These are phyloP conservation scores for Acacia melanoxylon DNA, from an alignment of 306 rosid species.

Conservation along the genomic window DNA sequence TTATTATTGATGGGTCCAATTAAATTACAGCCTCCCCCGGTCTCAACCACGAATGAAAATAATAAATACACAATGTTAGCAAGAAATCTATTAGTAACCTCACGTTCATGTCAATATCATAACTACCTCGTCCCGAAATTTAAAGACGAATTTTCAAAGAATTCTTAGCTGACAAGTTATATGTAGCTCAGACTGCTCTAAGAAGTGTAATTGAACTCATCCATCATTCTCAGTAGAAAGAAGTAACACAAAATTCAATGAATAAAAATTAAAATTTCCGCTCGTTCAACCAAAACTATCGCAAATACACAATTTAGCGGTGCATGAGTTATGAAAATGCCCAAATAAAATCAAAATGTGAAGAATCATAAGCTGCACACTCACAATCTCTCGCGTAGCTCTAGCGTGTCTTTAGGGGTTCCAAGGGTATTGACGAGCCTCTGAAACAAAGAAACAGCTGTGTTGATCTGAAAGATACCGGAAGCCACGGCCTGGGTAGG, in stretches of 20 bases:
- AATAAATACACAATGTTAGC: not conserved
- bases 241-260: slow-evolving; percentile 14
- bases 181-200: not conserved
- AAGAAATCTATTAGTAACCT: not conserved
- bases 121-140: not conserved
- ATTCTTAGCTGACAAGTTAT: not conserved
- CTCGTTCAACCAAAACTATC: not conserved
- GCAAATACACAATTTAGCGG: not conserved
- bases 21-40: not conserved
- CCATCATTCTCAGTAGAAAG: not conserved
- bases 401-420: slow-evolving; percentile 94
- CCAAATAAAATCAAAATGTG: not conserved
- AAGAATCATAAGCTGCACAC: slow-evolving; percentile 23
- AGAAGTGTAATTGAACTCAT: slow-evolving; percentile 14
- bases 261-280: not conserved
- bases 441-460: slow-evolving; percentile 90
- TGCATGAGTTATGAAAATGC: not conserved
- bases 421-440: slow-evolving; percentile 96
- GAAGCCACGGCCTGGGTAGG: slow-evolving; percentile 96
- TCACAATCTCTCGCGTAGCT: slow-evolving; percentile 91
- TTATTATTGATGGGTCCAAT: not conserved
- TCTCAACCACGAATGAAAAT: not conserved
- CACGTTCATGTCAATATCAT: not conserved
- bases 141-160: not conserved
- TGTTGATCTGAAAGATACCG: slow-evolving; percentile 95